Evolutionary conservation across 176 grass and related monocot species (phyloP).

Genomic region (Phoenix roebelenii): DNA sequence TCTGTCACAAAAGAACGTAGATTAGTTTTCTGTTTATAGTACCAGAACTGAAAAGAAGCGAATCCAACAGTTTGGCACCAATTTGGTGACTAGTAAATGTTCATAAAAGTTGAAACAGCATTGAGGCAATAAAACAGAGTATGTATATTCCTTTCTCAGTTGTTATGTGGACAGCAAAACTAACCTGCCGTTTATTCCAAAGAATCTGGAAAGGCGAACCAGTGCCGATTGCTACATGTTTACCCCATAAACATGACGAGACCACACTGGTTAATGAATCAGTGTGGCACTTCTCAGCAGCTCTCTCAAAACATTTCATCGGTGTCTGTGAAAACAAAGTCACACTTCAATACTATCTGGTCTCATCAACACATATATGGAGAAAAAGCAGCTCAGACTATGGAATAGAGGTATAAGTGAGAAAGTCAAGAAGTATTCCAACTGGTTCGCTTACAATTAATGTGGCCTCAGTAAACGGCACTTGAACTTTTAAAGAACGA

Average conservation of each 20-base stretch:
- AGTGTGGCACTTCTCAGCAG: constrained; percentile 81
- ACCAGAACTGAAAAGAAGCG: background rate
- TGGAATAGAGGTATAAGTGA: no score
- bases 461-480: constrained; percentile 90
- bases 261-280: constrained; percentile 80
- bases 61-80: no score
- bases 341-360: background rate
- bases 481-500: constrained; percentile 94
- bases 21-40: background rate
- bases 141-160: no score
- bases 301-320: constrained; percentile 97
- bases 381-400: no score
- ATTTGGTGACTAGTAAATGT: no score
- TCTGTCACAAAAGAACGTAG: constrained; percentile 27
- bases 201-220: constrained; percentile 93
- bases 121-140: no score
- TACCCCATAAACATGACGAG: constrained; percentile 89
- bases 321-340: constrained; percentile 55
- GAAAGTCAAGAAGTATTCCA: no score
- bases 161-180: background rate
- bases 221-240: constrained; percentile 68
- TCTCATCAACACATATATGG: no score
- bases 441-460: constrained; percentile 53
- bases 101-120: no score
- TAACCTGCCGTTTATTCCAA: constrained; percentile 85